Conservation (phyloP, 805 yeast genomes). For the Candida orba region DNA sequence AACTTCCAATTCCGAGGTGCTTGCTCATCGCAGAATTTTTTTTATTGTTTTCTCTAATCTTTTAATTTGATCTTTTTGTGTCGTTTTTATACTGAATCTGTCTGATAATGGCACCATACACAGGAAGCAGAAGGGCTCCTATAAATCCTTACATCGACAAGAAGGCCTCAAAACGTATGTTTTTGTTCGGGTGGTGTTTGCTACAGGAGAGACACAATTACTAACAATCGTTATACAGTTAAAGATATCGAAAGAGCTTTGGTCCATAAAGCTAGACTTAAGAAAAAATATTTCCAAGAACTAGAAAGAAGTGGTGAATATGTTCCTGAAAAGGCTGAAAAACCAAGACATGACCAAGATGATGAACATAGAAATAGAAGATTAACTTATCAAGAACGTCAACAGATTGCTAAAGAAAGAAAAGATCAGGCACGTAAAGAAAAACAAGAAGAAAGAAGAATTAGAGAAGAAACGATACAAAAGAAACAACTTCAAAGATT, state of each 20-base stretch:
- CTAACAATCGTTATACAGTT: constrained; percentile 24
- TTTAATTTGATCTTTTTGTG: too few relatives aligned
- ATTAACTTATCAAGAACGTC: constrained; percentile 28
- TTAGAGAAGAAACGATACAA: constrained; percentile 28
- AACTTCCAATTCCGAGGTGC: neutral
- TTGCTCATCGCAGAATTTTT: constrained; percentile 8
- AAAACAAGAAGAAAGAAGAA: constrained; percentile 35
- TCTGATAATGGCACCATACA: constrained; percentile 4
- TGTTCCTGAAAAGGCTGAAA: constrained; percentile 37
- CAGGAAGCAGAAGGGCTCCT: too few relatives aligned
- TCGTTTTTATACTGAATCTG: too few relatives aligned
- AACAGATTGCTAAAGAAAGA: constrained; percentile 29
- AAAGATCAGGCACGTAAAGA: constrained; percentile 25
- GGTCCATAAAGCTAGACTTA: constrained; percentile 71
- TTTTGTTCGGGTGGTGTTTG: neutral
- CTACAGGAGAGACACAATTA: neutral
- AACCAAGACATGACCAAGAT: constrained; percentile 6
- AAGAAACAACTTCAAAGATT: constrained; percentile 36
- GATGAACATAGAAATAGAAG: constrained; percentile 15
- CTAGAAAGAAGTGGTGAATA: constrained; percentile 63
- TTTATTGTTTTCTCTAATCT: too few relatives aligned
- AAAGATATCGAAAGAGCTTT: constrained; percentile 74
- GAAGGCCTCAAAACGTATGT: constrained; percentile 19
- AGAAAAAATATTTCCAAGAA: constrained; percentile 75
- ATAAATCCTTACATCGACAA: constrained; percentile 20